Conservation (phyloP, 371 early-diverging fungal genomes). For the Apophysomyces variabilis region DNA sequence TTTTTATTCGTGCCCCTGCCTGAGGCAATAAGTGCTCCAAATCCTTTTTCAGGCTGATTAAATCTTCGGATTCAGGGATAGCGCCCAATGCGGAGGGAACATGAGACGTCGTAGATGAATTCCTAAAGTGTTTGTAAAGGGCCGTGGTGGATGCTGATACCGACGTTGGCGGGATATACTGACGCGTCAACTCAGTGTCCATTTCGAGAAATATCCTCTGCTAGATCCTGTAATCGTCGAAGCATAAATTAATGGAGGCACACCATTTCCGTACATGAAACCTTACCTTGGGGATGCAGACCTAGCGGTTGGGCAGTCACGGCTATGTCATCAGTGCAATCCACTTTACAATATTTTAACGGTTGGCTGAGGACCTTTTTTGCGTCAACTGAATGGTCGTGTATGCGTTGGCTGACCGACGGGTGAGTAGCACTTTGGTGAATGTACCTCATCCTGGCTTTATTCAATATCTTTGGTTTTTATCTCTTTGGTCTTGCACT, state of each 20-base stretch:
- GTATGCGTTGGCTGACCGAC: too few relatives aligned
- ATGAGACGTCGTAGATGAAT: slow-evolving; percentile 19
- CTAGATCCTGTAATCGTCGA: slow-evolving; percentile 5
- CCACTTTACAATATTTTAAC: too few relatives aligned
- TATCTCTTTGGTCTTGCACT: too few relatives aligned
- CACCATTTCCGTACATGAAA: background rate
- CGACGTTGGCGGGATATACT: slow-evolving; percentile 33
- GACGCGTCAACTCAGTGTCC: slow-evolving; percentile 27
- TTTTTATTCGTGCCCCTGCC: slow-evolving; percentile 33
- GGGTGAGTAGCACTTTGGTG: too few relatives aligned
- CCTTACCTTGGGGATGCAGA: too few relatives aligned
- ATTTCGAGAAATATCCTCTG: slow-evolving; percentile 14
- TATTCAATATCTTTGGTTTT: too few relatives aligned
- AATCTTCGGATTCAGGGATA: slow-evolving; percentile 44
- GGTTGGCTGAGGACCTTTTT: too few relatives aligned
- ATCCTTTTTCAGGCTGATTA: slow-evolving; percentile 42
- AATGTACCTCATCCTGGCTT: too few relatives aligned
- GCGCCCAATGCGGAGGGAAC: slow-evolving; percentile 28
- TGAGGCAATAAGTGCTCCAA: slow-evolving; percentile 41
- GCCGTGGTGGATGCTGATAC: slow-evolving; percentile 40
- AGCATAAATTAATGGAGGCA: slow-evolving; percentile 9
- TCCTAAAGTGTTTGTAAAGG: slow-evolving; percentile 32
- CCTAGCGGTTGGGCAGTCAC: too few relatives aligned
- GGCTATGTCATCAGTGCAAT: too few relatives aligned
- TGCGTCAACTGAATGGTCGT: too few relatives aligned